Evolutionary conservation across 139 green algal species (phyloP).

Genomic region (Chlamydomonas schloesseri): DNA sequence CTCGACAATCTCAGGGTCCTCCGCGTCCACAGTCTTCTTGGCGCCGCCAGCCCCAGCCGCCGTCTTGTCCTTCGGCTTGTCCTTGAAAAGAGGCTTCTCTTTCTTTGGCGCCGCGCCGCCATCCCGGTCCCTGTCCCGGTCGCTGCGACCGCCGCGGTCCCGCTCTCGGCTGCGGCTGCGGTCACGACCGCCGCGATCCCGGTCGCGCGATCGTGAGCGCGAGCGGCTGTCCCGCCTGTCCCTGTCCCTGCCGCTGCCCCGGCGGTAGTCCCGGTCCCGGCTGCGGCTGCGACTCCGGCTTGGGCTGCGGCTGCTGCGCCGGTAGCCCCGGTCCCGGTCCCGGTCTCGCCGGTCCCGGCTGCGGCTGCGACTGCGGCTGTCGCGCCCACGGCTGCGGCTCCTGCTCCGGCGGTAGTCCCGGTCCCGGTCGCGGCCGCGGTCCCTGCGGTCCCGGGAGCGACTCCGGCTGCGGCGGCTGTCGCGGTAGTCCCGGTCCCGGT

Average conservation of each 20-base stretch:
- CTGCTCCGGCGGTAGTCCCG: background rate
- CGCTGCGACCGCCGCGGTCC: background rate
- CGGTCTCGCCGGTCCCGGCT: no score
- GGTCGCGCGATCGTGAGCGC: background rate
- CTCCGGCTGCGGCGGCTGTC: constrained; percentile 1
- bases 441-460: no score
- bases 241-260: background rate
- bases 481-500: background rate
- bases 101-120: no score
- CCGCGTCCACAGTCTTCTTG: background rate
- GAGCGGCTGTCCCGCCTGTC: constrained; percentile 7
- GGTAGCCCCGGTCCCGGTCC: background rate
- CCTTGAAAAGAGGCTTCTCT: background rate
- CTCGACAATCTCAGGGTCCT: constrained; percentile 53
- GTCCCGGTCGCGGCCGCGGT: constrained; percentile 1
- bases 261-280: background rate
- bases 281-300: background rate
- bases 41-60: background rate
- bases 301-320: background rate
- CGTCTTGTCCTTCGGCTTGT: background rate
- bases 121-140: background rate
- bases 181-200: background rate
- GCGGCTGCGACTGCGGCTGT: background rate
- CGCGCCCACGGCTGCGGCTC: background rate
- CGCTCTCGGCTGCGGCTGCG: background rate